Evolutionary conservation across 345 rosid species (phyloP), one percentile per base, ranked within the genome.

Genomic region (Luvunga scandens): DNA sequence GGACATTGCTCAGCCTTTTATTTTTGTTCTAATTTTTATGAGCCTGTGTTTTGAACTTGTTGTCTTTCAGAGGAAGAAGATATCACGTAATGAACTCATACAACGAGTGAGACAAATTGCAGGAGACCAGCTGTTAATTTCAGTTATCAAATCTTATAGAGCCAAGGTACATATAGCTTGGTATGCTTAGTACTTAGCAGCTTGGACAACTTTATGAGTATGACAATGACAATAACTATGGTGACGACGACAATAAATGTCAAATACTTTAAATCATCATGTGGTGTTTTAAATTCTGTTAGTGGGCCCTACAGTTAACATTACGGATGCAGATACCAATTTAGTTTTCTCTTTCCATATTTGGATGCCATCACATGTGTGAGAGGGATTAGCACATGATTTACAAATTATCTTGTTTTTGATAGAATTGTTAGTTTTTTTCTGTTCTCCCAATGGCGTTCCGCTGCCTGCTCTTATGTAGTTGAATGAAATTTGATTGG

Each of bases 51-150:
- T 22, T 24, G 4, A 19, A n/a, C 18, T 45, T 24, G 78, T 65
- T 80, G 39, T 9, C 80, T 5, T 70, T 50, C 88, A 95, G 98
- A 90, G 82, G n/a, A 83, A 78, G 83, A 93, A 90, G 86, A 85
- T 95, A 62, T 80, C 93, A 1, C 83, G 97, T 71, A 83, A 73
- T 42, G 93, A 93, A 33, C 75, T 95, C 18, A 84, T 95, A 42
- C 87, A 81, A 38, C 78, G 85, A 61, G 84, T 91, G 71, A 90
- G 98, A 79, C 81, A 76, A 28, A 79, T 91, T 36, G 88, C 91
- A 3, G 98, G 98, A 72, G 98, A 95, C 83, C 86, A 77, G 75
- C 78, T 93, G 81, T 84, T 95, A 88, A 84, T 88, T 75, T 77
- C 87, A 33, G 86, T 90, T 72, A 93, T 93, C 81, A 91, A 89